Percentiles rank a stretch among this genome's conserved stretches.
Conservation (phyloP, 176 grass and related monocot genomes). For the Avena eriantha region DNA sequence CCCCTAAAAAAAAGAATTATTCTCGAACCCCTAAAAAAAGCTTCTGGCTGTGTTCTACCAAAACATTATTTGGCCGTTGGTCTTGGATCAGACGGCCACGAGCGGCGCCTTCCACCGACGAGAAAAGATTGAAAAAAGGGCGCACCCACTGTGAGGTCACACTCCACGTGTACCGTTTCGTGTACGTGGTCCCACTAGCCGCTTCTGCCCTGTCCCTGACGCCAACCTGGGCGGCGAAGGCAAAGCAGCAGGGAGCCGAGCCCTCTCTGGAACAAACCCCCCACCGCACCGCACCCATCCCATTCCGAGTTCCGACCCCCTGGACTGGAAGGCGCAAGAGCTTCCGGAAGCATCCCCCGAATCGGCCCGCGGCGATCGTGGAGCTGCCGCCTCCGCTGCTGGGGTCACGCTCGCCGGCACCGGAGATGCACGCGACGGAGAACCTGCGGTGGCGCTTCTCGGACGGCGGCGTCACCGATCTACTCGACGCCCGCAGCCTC, state of each 20-base stretch:
- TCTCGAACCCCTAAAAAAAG: too few species aligned
- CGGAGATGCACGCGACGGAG: conserved; percentile 53
- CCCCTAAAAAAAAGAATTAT: too few species aligned
- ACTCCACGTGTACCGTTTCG: conserved; percentile 34
- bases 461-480: conserved; percentile 67
- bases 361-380: conserved; percentile 16
- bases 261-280: conserved; percentile 19
- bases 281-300: conserved; percentile 2
- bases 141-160: not conserved
- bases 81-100: not conserved
- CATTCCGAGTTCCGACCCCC: not conserved
- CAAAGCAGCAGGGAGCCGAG: not conserved
- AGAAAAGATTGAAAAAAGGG: not conserved
- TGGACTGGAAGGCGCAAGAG: conserved; percentile 18
- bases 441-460: conserved; percentile 64
- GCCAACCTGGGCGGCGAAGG: not conserved
- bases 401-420: not conserved
- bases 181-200: not conserved
- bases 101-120: not conserved
- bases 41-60: not conserved
- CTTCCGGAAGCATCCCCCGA: conserved; percentile 45
- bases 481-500: conserved; percentile 62
- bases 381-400: not conserved
- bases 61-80: not conserved
- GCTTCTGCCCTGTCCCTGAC: not conserved